Evolutionary conservation across 176 grass and related monocot genomes (phyloP).

Genomic region (Rhynchospora tenuis): DNA sequence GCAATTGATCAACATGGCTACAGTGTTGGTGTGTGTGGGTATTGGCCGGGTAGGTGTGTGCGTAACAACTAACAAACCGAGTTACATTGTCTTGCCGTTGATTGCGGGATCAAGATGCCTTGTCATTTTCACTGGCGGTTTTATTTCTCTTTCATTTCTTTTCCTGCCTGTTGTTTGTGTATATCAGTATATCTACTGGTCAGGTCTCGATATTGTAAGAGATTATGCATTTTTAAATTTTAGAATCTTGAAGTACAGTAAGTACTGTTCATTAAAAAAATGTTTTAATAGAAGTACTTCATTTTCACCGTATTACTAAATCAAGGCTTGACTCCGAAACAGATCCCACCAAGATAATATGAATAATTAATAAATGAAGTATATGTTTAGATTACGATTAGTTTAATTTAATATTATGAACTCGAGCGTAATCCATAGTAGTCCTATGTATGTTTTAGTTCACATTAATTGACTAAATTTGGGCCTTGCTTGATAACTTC

Average conservation of each 20-base stretch:
- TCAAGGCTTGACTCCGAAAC: too few relatives aligned
- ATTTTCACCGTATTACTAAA: too few relatives aligned
- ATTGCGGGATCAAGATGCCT: background rate
- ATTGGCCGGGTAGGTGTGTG: background rate
- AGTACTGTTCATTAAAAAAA: too few relatives aligned
- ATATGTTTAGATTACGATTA: background rate
- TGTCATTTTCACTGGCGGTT: constrained; percentile 2
- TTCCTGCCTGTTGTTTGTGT: background rate
- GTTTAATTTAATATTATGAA: background rate
- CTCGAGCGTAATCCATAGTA: background rate
- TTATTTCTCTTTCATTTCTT: background rate
- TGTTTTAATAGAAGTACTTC: too few relatives aligned
- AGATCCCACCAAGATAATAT: background rate
- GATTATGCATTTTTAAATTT: too few relatives aligned
- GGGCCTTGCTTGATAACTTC: too few relatives aligned
- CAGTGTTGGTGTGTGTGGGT: background rate
- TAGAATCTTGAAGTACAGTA: too few relatives aligned
- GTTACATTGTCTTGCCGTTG: background rate
- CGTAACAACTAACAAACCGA: background rate
- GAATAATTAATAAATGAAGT: background rate
- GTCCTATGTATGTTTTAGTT: too few relatives aligned
- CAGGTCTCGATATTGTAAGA: too few relatives aligned
- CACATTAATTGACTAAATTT: too few relatives aligned
- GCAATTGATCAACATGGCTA: constrained; percentile 7
- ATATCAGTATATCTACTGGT: background rate